A percentile compares a stretch with the other conserved stretches of the same genome.
Evolutionary conservation across 192 early-diverging fungal genomes (phyloP).

Genomic region (Paraglomus brasilianum): DNA sequence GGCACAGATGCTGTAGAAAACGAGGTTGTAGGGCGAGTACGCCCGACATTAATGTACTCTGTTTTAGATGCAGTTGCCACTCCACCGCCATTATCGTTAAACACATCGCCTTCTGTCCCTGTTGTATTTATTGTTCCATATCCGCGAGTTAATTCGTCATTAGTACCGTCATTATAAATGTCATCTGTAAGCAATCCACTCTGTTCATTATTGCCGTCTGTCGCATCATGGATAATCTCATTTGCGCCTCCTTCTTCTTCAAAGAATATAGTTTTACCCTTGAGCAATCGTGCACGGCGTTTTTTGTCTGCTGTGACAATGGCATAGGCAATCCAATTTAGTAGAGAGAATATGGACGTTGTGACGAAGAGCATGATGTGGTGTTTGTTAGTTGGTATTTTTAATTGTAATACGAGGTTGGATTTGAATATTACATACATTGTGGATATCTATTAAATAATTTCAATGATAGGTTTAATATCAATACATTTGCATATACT

Average conservation of each 20-base stretch:
- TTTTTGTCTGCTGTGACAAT: conserved; percentile 9
- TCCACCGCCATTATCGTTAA: too few relatives aligned
- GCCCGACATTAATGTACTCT: too few relatives aligned
- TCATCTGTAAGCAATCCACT: too few relatives aligned
- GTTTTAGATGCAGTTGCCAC: too few relatives aligned
- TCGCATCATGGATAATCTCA: too few relatives aligned
- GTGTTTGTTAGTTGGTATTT: neutral
- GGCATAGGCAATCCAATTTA: conserved; percentile 24
- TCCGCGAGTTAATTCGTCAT: too few relatives aligned
- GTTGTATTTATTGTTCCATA: too few relatives aligned
- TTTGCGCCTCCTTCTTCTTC: neutral
- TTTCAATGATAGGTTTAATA: neutral
- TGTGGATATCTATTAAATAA: conserved; percentile 15
- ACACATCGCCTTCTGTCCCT: too few relatives aligned
- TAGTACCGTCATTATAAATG: too few relatives aligned
- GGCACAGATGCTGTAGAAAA: neutral
- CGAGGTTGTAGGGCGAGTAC: neutral
- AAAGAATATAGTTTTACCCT: neutral
- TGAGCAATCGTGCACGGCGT: neutral
- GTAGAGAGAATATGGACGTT: conserved; percentile 9
- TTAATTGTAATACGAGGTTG: conserved; percentile 8
- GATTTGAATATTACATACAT: conserved; percentile 27
- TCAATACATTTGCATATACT: neutral
- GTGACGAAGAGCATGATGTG: neutral
- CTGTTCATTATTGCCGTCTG: too few relatives aligned